Evolutionary conservation across 2,329 filamentous ascomycete species (phyloP).

Genomic region (Neopestalotiopsis clavispora): DNA sequence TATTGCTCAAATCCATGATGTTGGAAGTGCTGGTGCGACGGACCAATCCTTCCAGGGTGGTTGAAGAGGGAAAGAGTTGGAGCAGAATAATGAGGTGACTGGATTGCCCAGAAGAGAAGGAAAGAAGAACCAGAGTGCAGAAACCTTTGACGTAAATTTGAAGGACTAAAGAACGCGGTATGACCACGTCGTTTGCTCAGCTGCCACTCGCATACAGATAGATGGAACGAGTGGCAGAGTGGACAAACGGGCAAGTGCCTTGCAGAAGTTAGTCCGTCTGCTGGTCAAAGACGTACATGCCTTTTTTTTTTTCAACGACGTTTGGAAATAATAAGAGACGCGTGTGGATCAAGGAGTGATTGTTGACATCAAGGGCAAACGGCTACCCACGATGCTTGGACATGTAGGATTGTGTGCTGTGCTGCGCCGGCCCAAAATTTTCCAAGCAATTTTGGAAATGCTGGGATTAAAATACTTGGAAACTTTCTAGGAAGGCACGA

Average conservation of each 20-base stretch:
- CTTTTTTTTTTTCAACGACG: background rate
- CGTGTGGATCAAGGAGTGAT: background rate
- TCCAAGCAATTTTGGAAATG: too few species aligned
- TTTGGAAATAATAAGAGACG: background rate
- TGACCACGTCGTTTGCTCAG: constrained; percentile 5
- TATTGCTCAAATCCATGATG: constrained; percentile 26
- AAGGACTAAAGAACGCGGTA: background rate
- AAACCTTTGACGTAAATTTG: background rate
- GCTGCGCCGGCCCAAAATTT: too few species aligned
- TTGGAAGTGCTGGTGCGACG: background rate
- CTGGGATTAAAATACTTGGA: too few species aligned
- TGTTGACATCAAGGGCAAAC: too few species aligned
- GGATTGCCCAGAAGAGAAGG: background rate
- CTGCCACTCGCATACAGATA: background rate
- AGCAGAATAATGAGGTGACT: too few species aligned
- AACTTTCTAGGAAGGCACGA: too few species aligned
- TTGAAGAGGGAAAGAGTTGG: background rate
- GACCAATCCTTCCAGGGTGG: background rate
- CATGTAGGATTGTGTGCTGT: too few species aligned
- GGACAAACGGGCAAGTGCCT: constrained; percentile 1
- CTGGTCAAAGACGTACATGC: background rate
- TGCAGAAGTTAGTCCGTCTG: background rate
- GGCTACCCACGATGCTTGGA: too few species aligned
- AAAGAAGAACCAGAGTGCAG: background rate
- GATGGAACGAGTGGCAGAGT: background rate